phyloP scores from a whole-genome alignment of 345 rosid species.

The Carallia pectinifolia region DNA sequence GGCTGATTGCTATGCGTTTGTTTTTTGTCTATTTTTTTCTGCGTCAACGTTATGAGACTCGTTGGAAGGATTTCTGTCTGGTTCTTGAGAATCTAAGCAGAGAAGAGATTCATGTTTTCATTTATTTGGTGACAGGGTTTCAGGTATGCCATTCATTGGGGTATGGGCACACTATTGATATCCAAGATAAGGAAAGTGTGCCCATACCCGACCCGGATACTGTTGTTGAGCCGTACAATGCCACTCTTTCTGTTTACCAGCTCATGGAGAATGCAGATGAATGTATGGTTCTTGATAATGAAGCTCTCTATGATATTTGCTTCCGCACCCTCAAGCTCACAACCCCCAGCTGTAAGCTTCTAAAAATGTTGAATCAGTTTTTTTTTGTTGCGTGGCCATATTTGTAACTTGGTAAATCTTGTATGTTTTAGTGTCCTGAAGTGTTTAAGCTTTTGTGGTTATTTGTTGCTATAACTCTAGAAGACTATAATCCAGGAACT shows the following conservation, averaged over 20 bases:
- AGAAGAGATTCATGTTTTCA: not conserved
- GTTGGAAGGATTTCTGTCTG: conserved; percentile 41
- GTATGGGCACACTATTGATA: conserved; percentile 77
- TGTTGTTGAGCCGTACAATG: conserved; percentile 78
- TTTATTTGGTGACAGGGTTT: conserved; percentile 43
- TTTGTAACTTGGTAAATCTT: no score
- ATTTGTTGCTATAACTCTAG: no score
- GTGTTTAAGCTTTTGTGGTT: no score
- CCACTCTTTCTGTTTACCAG: conserved; percentile 76
- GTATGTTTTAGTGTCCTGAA: no score
- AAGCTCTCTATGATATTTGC: conserved; percentile 80
- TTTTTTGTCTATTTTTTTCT: no score
- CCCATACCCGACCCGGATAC: no score
- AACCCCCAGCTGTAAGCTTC: conserved; percentile 74
- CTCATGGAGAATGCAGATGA: conserved; percentile 84
- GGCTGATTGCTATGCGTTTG: no score
- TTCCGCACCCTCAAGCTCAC: conserved; percentile 83
- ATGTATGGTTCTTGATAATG: conserved; percentile 84
- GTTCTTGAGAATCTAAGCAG: no score
- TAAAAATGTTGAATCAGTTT: no score
- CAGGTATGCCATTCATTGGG: conserved; percentile 84
- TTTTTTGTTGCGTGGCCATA: no score
- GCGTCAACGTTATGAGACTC: no score
- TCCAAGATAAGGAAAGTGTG: conserved; percentile 75
- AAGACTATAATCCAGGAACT: no score